Conservation (phyloP, 805 yeast genomes). For the Metschnikowia corniflorae region DNA sequence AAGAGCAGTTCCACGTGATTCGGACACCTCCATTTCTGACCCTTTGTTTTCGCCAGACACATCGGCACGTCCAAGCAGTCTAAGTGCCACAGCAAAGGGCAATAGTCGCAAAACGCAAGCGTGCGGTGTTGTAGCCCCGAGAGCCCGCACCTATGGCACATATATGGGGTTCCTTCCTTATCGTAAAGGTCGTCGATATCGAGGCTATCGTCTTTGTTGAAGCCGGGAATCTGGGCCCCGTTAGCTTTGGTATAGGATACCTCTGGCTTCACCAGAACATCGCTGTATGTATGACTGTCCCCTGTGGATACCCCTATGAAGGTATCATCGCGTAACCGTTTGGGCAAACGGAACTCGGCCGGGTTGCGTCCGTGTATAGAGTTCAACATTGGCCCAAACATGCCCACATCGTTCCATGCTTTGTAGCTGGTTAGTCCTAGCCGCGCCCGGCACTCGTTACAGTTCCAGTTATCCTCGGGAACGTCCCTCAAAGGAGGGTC, state of each 20-base stretch:
- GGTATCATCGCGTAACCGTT: conserved; percentile 54
- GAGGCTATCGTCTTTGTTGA: conserved; percentile 44
- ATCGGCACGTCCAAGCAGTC: conserved; percentile 82
- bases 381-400: conserved; percentile 56
- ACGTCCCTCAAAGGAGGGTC: conserved; percentile 83
- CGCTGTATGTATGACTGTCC: conserved; percentile 66
- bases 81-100: conserved; percentile 80
- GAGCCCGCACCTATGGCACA: conserved; percentile 74
- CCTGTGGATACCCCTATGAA: conserved; percentile 72
- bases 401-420: conserved; percentile 39
- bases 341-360: conserved; percentile 53
- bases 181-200: conserved; percentile 67
- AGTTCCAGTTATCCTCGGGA: conserved; percentile 90
- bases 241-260: conserved; percentile 37
- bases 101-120: conserved; percentile 76
- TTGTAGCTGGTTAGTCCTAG: conserved; percentile 23
- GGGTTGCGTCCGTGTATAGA: conserved; percentile 58
- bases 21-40: conserved; percentile 89
- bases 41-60: conserved; percentile 66
- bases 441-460: conserved; percentile 66
- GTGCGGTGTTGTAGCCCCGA: conserved; percentile 57
- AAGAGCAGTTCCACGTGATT: conserved; percentile 61
- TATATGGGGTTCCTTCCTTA: conserved; percentile 60
- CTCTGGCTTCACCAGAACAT: conserved; percentile 45
- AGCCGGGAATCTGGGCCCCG: conserved; percentile 34